These are phyloP conservation scores for Curvularia eragrostidis DNA, from an alignment of 2,329 filamentous ascomycete genomes.

Conservation along the genomic window DNA sequence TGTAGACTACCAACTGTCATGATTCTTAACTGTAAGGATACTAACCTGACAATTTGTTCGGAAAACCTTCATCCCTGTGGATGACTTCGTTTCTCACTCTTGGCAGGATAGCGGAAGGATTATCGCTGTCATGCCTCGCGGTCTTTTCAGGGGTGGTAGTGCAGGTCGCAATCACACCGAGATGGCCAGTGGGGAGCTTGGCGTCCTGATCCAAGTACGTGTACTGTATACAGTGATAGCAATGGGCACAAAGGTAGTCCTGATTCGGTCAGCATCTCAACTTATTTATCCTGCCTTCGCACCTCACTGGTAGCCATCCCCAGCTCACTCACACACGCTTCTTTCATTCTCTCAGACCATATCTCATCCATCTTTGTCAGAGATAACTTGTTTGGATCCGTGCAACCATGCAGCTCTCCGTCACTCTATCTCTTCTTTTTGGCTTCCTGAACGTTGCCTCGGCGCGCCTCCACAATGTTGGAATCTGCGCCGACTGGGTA, in stretches of 20 bases:
- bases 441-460: slow-evolving; percentile 23
- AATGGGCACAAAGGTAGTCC: neutral
- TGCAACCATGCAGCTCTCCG: slow-evolving; percentile 29
- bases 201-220: neutral
- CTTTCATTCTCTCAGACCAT: neutral
- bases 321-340: neutral
- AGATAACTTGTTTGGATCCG: neutral
- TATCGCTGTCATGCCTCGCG: neutral
- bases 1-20: neutral
- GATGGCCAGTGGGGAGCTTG: neutral
- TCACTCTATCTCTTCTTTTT: slow-evolving; percentile 17
- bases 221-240: neutral
- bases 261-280: neutral
- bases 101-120: neutral
- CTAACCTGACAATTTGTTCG: neutral
- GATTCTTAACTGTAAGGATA: neutral
- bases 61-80: neutral
- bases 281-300: slow-evolving; percentile 4
- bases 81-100: neutral
- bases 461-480: slow-evolving; percentile 31
- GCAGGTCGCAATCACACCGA: slow-evolving; percentile 21
- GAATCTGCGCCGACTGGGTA: slow-evolving; percentile 28
- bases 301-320: neutral
- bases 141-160: slow-evolving; percentile 19
- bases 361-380: slow-evolving; percentile 4